Conservation (phyloP, 345 rosid genomes). For the Citrus trifoliata region DNA sequence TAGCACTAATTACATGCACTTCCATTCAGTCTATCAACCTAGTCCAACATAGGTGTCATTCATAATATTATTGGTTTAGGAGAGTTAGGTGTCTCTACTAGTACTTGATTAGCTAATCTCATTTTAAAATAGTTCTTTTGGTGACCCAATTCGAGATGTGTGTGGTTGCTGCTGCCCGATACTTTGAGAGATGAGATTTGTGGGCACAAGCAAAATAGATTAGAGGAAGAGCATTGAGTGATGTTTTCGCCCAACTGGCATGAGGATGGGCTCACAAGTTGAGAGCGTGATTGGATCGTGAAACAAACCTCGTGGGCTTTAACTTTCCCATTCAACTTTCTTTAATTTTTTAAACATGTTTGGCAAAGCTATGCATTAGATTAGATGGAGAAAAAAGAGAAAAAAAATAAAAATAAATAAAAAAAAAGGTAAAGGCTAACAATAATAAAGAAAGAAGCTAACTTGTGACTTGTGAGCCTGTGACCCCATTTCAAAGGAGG, state of each 20-base stretch:
- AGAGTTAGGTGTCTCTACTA: neutral
- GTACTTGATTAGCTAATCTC: neutral
- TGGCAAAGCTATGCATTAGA: neutral
- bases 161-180: constrained; percentile 1
- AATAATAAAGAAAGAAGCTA: constrained; percentile 19
- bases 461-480: constrained; percentile 17
- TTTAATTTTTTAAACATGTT: constrained; percentile 4
- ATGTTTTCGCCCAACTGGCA: constrained; percentile 13
- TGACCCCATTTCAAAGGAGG: constrained; percentile 39
- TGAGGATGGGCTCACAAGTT: constrained; percentile 23
- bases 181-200: neutral
- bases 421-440: constrained; percentile 25
- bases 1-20: neutral
- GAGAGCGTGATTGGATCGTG: constrained; percentile 44
- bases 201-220: neutral
- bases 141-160: neutral
- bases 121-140: neutral
- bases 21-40: no score
- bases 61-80: neutral
- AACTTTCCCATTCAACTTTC: constrained; percentile 15
- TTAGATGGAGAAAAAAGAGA: no score
- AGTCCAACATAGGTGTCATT: neutral
- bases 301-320: constrained; percentile 48
- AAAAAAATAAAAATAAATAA: constrained; percentile 4
- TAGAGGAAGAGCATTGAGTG: neutral